Conservation (phyloP, 2,329 filamentous ascomycete species). For the Cyphellophora attinorum region DNA sequence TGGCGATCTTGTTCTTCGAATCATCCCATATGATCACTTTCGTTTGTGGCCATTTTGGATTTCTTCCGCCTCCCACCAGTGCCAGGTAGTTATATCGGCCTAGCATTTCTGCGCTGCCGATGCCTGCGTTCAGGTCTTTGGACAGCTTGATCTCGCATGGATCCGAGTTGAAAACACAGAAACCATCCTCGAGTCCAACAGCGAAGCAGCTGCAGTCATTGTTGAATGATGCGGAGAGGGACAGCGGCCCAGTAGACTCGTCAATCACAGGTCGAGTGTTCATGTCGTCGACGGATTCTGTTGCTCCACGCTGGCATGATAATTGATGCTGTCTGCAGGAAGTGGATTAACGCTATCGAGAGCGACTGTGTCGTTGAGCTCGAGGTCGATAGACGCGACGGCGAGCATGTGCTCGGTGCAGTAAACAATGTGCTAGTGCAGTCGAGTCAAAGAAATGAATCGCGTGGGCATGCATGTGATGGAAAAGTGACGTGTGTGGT, state of each 20-base stretch:
- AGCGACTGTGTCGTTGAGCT: no score
- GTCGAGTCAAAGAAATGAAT: no score
- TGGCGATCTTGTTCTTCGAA: conserved; percentile 61
- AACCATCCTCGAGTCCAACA: conserved; percentile 76
- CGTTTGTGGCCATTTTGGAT: conserved; percentile 77
- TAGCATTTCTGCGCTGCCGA: conserved; percentile 78
- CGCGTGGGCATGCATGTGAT: no score
- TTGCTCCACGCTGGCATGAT: no score
- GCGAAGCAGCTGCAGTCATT: conserved; percentile 75
- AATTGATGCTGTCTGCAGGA: no score
- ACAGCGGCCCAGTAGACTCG: conserved; percentile 60
- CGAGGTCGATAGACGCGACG: no score
- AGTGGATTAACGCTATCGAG: no score
- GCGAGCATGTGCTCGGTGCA: no score
- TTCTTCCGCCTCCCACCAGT: conserved; percentile 76
- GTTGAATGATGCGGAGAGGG: conserved; percentile 80
- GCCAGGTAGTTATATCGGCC: conserved; percentile 79
- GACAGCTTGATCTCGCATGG: conserved; percentile 54
- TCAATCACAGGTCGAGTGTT: conserved; percentile 84
- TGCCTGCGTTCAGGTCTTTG: conserved; percentile 67
- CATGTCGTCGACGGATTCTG: conserved; percentile 49
- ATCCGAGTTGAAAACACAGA: conserved; percentile 67
- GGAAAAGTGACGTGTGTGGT: no score
- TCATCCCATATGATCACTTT: conserved; percentile 94
- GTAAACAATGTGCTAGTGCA: no score